These are phyloP conservation scores for Rhododendron ferrugineum DNA, from an alignment of 148 eudicot genomes.

Conservation along the genomic window DNA sequence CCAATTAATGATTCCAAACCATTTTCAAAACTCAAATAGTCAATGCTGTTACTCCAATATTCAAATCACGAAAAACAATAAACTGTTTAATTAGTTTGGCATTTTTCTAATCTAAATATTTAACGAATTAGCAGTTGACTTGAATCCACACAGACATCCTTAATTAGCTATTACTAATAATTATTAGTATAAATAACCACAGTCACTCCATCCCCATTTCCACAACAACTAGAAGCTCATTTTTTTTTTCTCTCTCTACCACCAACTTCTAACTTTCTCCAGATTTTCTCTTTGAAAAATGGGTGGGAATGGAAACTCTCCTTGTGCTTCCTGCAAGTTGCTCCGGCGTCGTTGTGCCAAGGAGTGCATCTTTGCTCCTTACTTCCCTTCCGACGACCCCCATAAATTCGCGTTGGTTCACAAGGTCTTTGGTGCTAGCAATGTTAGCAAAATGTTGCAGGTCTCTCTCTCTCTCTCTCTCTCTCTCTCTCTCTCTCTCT, in stretches of 20 bases:
- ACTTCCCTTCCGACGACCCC: slow-evolving; percentile 87
- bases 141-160: slow-evolving; percentile 15
- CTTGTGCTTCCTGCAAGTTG: slow-evolving; percentile 95
- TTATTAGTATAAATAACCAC: slow-evolving; percentile 25
- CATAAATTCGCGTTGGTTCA: slow-evolving; percentile 90
- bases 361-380: slow-evolving; percentile 90
- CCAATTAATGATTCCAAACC: slow-evolving; percentile 6
- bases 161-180: neutral
- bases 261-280: slow-evolving; percentile 11
- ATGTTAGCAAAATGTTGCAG: slow-evolving; percentile 95
- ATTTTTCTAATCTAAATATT: neutral
- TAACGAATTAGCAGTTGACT: neutral
- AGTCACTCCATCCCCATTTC: slow-evolving; percentile 9
- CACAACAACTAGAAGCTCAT: slow-evolving; percentile 1
- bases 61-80: neutral
- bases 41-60: neutral
- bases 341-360: slow-evolving; percentile 84
- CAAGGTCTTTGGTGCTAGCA: slow-evolving; percentile 95
- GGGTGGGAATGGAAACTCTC: slow-evolving; percentile 75
- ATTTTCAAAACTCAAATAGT: neutral
- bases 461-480: slow-evolving; percentile 26
- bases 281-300: slow-evolving; percentile 15
- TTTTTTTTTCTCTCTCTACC: neutral
- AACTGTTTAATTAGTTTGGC: neutral
- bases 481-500: neutral